phyloP scores from a whole-genome alignment of 163 green algal genomes.

The Chlamydomonas reinhardtii region DNA sequence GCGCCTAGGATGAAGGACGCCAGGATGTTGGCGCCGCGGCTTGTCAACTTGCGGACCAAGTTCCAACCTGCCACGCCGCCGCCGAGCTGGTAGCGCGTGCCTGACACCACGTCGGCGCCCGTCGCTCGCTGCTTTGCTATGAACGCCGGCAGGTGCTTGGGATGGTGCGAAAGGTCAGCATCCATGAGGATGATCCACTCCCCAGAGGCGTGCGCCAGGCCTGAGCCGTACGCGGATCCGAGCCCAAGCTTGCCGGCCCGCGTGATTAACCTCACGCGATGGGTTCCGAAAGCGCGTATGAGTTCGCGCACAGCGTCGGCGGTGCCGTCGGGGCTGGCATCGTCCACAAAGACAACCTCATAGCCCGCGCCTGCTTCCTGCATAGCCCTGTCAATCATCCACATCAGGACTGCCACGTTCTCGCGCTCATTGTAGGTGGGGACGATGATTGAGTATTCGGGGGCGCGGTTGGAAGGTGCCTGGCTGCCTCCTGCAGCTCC shows the following conservation, averaged over 20 bases:
- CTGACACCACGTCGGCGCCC: slow-evolving; percentile 90
- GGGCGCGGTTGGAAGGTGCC: not conserved
- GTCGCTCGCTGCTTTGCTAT: slow-evolving; percentile 77
- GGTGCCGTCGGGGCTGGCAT: slow-evolving; percentile 95
- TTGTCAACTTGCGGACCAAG: slow-evolving; percentile 91
- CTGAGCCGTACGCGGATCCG: slow-evolving; percentile 91
- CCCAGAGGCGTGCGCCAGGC: slow-evolving; percentile 82
- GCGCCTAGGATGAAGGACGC: slow-evolving; percentile 83
- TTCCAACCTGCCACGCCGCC: slow-evolving; percentile 96
- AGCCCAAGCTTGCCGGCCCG: slow-evolving; percentile 89
- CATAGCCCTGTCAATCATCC: slow-evolving; percentile 71
- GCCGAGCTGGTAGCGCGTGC: slow-evolving; percentile 86
- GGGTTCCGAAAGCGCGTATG: not conserved
- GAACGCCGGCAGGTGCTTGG: slow-evolving; percentile 84
- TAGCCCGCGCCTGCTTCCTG: slow-evolving; percentile 51
- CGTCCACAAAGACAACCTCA: slow-evolving; percentile 97
- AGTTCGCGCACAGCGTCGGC: slow-evolving; percentile 51
- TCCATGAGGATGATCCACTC: slow-evolving; percentile 97
- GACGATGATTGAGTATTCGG: slow-evolving; percentile 71
- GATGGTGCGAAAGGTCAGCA: slow-evolving; percentile 96
- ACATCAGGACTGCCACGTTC: slow-evolving; percentile 93
- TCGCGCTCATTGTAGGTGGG: slow-evolving; percentile 98
- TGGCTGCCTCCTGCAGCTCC: not conserved
- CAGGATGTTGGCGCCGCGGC: slow-evolving; percentile 91
- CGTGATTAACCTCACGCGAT: slow-evolving; percentile 35